phyloP scores from a whole-genome alignment of 306 rosid species.

The Prunus dulcis region DNA sequence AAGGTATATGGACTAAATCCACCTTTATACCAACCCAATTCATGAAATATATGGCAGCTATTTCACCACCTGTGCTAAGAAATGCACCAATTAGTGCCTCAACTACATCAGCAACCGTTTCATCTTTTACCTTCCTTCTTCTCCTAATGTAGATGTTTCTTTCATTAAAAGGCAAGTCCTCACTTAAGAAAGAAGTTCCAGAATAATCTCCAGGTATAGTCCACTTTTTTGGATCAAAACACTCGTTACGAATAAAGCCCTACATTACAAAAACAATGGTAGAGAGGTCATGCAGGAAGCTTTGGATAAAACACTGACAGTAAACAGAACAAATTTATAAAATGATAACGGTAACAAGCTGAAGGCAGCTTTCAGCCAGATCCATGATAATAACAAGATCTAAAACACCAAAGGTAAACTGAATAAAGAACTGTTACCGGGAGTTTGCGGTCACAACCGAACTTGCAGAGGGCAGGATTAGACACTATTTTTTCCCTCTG shows the following conservation, averaged over 20 bases:
- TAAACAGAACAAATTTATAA: neutral
- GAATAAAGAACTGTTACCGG: slow-evolving; percentile 39
- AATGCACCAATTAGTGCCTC: slow-evolving; percentile 87
- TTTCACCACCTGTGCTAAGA: slow-evolving; percentile 69
- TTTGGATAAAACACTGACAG: neutral
- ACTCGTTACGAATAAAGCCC: slow-evolving; percentile 68
- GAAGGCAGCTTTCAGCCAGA: neutral
- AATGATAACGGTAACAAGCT: neutral
- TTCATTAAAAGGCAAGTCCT: slow-evolving; percentile 22
- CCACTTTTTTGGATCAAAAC: slow-evolving; percentile 67
- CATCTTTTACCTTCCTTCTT: slow-evolving; percentile 40
- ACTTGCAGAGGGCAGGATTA: slow-evolving; percentile 55
- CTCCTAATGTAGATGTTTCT: slow-evolving; percentile 32
- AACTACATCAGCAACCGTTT: slow-evolving; percentile 67
- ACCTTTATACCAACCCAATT: slow-evolving; percentile 67
- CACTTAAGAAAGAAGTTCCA: slow-evolving; percentile 16
- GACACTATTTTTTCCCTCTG: slow-evolving; percentile 55
- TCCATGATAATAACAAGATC: neutral
- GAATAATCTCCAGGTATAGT: slow-evolving; percentile 52
- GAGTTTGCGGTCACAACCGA: slow-evolving; percentile 53
- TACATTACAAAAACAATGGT: slow-evolving; percentile 24
- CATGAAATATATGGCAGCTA: slow-evolving; percentile 54
- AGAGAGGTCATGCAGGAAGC: no score
- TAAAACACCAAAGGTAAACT: neutral
- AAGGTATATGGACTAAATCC: slow-evolving; percentile 30